Conservation (phyloP, 176 grass and related monocot species). For the Bromus sterilis region DNA sequence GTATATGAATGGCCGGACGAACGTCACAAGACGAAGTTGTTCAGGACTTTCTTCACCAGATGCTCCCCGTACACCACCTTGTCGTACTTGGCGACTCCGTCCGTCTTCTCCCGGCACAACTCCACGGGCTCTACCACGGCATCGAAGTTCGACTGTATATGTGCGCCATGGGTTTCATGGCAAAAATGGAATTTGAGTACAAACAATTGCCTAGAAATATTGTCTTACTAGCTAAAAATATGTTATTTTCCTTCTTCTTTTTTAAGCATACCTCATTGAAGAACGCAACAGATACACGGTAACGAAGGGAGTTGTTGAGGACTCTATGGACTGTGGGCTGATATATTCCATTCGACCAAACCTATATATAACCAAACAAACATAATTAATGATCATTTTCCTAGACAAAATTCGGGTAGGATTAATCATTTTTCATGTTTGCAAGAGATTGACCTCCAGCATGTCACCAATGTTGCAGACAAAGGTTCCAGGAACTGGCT, state of each 20-base stretch:
- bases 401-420: neutral
- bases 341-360: conserved; percentile 56
- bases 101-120: conserved; percentile 59
- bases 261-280: conserved; percentile 95
- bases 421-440: too few species aligned
- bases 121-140: conserved; percentile 50
- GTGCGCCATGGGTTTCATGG: neutral
- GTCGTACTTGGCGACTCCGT: conserved; percentile 32
- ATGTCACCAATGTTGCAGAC: too few species aligned
- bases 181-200: neutral
- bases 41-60: conserved; percentile 62
- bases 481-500: conserved; percentile 33
- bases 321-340: conserved; percentile 78
- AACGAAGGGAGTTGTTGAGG: conserved; percentile 56
- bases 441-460: conserved; percentile 26
- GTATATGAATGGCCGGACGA: too few species aligned
- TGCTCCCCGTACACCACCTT: conserved; percentile 83
- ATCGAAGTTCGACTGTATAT: conserved; percentile 70
- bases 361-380: neutral
- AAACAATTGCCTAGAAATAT: too few species aligned
- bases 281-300: conserved; percentile 77
- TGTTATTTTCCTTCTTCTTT: too few species aligned
- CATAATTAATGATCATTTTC: neutral
- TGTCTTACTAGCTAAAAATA: too few species aligned
- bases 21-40: conserved; percentile 53